These are phyloP conservation scores for Tetrapyrgos nigripes DNA, from an alignment of 1,284 basidiomycete species.

Conservation along the genomic window DNA sequence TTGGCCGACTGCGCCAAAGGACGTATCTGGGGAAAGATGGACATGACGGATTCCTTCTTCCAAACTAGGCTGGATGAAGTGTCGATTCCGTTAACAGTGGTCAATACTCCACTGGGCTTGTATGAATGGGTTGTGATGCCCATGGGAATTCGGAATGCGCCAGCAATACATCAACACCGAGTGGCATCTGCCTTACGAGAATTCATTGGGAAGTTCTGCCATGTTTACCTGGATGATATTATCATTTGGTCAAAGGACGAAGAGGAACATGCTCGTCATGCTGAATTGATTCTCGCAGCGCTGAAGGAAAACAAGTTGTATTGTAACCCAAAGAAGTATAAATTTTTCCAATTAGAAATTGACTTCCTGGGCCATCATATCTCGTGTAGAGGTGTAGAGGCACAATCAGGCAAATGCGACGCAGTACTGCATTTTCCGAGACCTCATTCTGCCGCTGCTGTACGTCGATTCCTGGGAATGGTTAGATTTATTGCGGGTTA, in stretches of 20 bases:
- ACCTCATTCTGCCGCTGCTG: not conserved
- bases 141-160: constrained; percentile 36
- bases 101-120: constrained; percentile 36
- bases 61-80: too few relatives aligned
- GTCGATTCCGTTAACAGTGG: too few relatives aligned
- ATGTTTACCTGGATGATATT: constrained; percentile 40
- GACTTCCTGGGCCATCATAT: too few relatives aligned
- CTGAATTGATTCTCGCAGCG: constrained; percentile 31
- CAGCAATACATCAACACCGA: constrained; percentile 39
- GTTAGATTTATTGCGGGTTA: not conserved
- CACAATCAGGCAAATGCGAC: not conserved
- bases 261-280: constrained; percentile 39
- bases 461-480: not conserved
- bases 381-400: constrained; percentile 13
- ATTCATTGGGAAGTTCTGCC: constrained; percentile 22
- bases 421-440: not conserved
- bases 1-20: constrained; percentile 29
- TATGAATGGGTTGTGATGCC: constrained; percentile 46
- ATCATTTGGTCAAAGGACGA: constrained; percentile 41
- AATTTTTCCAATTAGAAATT: too few relatives aligned
- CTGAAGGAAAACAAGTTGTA: constrained; percentile 21
- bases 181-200: constrained; percentile 33
- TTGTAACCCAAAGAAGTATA: too few relatives aligned
- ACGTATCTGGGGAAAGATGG: too few relatives aligned
- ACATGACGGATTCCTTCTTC: too few relatives aligned